These are phyloP conservation scores for Colletotrichum ledebouriae DNA, from an alignment of 2,329 filamentous ascomycete genomes.

Conservation along the genomic window DNA sequence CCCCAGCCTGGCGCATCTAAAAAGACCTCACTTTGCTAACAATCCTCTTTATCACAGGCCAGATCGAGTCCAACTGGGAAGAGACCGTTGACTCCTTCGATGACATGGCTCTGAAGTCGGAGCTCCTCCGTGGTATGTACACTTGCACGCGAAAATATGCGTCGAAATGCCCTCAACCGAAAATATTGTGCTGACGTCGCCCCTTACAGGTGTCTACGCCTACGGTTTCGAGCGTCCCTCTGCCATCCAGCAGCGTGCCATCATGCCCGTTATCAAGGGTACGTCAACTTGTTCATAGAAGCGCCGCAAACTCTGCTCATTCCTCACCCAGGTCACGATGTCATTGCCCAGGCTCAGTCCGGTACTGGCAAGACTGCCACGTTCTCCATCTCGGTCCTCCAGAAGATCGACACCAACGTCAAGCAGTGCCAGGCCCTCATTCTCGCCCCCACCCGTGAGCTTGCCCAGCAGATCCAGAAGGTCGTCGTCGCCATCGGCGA, in stretches of 20 bases:
- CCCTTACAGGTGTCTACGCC: slow-evolving; percentile 84
- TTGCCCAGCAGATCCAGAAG: slow-evolving; percentile 99
- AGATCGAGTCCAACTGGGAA: slow-evolving; percentile 99
- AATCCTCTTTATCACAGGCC: slow-evolving; percentile 68
- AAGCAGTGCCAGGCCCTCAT: slow-evolving; percentile 99
- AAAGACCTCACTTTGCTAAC: slow-evolving; percentile 43
- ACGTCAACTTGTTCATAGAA: slow-evolving; percentile 52
- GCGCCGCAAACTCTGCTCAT: slow-evolving; percentile 36
- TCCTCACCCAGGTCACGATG: slow-evolving; percentile 82
- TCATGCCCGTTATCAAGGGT: slow-evolving; percentile 99
- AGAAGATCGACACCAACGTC: slow-evolving; percentile 96
- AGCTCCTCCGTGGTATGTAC: slow-evolving; percentile 86
- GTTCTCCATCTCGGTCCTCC: slow-evolving; percentile 98
- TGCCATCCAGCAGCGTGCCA: slow-evolving; percentile 99
- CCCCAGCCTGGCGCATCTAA: slow-evolving; percentile 24
- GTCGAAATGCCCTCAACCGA: slow-evolving; percentile 39
- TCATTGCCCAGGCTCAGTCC: slow-evolving; percentile 99
- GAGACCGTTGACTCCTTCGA: slow-evolving; percentile 99
- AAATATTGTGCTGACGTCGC: slow-evolving; percentile 27
- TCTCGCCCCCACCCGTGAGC: slow-evolving; percentile 96
- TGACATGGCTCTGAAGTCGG: slow-evolving; percentile 95
- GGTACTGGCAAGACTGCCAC: slow-evolving; percentile 99
- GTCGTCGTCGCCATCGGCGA: slow-evolving; percentile 98
- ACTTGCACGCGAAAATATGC: slow-evolving; percentile 16
- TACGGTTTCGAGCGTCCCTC: slow-evolving; percentile 99